These are phyloP conservation scores for Neofusicoccum cordaticola DNA, from an alignment of 2,329 filamentous ascomycete genomes.

Conservation along the genomic window DNA sequence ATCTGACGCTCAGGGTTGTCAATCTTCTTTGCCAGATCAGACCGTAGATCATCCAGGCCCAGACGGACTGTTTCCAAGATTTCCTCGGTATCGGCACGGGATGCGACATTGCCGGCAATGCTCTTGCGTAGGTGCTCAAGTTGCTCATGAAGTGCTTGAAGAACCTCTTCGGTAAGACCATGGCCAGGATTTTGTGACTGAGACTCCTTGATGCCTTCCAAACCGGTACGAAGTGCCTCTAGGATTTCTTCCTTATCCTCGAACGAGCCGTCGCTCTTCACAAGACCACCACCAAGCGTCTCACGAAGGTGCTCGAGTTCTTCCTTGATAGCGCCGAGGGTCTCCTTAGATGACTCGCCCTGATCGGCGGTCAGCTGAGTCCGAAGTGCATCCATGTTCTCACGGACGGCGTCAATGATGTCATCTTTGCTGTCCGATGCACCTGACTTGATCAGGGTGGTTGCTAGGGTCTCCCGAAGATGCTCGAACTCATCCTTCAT, in stretches of 20 bases:
- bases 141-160: constrained; percentile 52
- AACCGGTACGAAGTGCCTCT: constrained; percentile 34
- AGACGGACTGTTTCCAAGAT: constrained; percentile 49
- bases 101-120: constrained; percentile 38
- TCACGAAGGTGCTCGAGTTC: constrained; percentile 45
- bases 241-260: constrained; percentile 42
- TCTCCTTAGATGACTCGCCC: constrained; percentile 40
- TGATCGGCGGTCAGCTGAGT: constrained; percentile 39
- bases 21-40: constrained; percentile 52
- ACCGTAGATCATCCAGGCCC: constrained; percentile 49
- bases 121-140: constrained; percentile 48
- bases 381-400: constrained; percentile 44
- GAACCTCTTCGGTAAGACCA: constrained; percentile 48
- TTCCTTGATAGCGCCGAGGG: constrained; percentile 41
- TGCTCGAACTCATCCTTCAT: constrained; percentile 62
- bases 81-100: constrained; percentile 47
- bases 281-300: constrained; percentile 41
- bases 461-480: constrained; percentile 57
- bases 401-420: constrained; percentile 64
- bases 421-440: constrained; percentile 59
- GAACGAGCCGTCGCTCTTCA: constrained; percentile 31
- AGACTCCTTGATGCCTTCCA: constrained; percentile 35
- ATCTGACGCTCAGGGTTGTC: constrained; percentile 53
- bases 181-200: not conserved
- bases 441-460: constrained; percentile 49